Base-by-base conservation (phyloP, 2,329 filamentous ascomycete genomes). In the Karstenula rhodostoma region DNA sequence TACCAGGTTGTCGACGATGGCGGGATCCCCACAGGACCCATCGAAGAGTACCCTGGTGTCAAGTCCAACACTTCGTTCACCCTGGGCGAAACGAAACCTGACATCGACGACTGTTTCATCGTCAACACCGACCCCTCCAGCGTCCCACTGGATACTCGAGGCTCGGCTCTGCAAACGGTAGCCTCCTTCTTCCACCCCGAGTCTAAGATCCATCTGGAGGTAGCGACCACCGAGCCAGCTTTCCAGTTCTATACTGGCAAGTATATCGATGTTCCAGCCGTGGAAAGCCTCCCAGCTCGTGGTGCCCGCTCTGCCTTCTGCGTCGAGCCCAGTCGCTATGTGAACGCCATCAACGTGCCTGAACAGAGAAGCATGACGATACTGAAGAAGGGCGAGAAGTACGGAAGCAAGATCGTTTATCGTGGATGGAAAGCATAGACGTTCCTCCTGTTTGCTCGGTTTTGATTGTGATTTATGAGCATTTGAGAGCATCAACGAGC, bases 171-270 rank as follows among this genome's bases (percentile, higher is more conserved):
- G 42, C 84, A 83, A 59, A 87, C 86, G 60, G 86, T 94, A 48
- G 87, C 92, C 48, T 82, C 86, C 25, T 91, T 95, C 60, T 86
- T 86, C 77, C 92, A 97, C 77, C 87, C 92, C 6, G 83, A 82
- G 52, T 90, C 89, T 29, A 87, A 88, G 64, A 84, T 97, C 67
- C 90, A 96, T 75, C 87, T 98, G 52, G 92, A 97, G 78, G 90
- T 97, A 6, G 83, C 88, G 72, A 95, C 92, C 82, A 98, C 94
- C 0, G 94, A 98, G 82, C 95, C 95, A 0, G 92, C 93, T 0
- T 98, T 97, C 84, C 94, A 98, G 78, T 96, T 97, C 81, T 98
- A 98, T 80, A 96, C 93, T 0, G 95, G 94, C 66, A 90, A 91
- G 73, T 90, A 89, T 73, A 93, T 96, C 66, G 82, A 95, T 69